Evolutionary conservation across 441 rosid genomes (phyloP), one percentile per base, ranked within the genome.

Genomic region (Populus trichocarpa): DNA sequence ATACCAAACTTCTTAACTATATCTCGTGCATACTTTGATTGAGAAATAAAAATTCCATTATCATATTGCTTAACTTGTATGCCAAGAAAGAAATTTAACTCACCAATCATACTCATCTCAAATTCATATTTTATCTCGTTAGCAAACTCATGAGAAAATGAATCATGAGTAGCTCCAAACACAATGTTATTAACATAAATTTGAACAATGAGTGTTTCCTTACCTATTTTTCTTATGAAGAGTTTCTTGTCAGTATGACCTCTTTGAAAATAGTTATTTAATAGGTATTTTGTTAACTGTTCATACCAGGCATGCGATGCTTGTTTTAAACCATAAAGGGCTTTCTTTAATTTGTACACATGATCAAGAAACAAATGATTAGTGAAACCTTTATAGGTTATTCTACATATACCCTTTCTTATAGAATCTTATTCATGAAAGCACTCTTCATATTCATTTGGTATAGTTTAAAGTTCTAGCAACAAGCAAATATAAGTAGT

Each of bases 361-460:
- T 40, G 46, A 9, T 11, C 9, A 40, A 30, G 5, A 12, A 40
- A 40, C 0, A 40, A 40, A 40, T 40, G 13, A 40, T 40, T 40
- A 40, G 14, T 40, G 14, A 40, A 40, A 10, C 46, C 13, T 40
- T 10, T 40, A 10, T 40, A 10, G 13, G 46, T 40, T 40, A 8
- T 40, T 40, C 3, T 40, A 40, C 1, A 10, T 2, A 40, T 40
- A 40, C 2, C 8, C 9, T 0, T 16, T 53, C 11, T 13, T 73
- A 0, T 28, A 57, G 0, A 23, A 28, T 9, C 22, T 3, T 67
- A 73, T 73, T 73, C 11, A 50, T 5, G 8, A 73, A 57, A 22
- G 35, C 67, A 26, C 75, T 53, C 16, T 73, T 73, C 8, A 73
- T 23, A 57, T 59, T 38, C 6, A 73, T 73, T 73, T 59, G 68